phyloP scores from a whole-genome alignment of 2,329 filamentous ascomycete genomes.

The Fusarium sp. region DNA sequence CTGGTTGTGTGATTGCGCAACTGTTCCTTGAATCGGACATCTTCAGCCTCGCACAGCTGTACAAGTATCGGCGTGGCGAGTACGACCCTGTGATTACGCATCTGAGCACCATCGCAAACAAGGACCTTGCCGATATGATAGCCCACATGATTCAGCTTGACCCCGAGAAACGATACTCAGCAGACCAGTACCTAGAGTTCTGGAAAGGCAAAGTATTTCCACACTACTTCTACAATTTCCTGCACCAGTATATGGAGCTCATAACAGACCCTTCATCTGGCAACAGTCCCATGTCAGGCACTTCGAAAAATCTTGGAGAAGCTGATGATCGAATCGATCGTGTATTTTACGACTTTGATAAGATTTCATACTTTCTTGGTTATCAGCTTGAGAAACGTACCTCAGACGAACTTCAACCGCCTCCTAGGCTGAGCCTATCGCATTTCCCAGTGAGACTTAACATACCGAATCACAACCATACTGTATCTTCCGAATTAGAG shows the following conservation, averaged over 20 bases:
- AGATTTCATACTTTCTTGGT: slow-evolving; percentile 93
- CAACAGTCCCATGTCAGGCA: slow-evolving; percentile 73
- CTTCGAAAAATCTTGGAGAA: slow-evolving; percentile 77
- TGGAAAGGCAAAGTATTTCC: slow-evolving; percentile 94
- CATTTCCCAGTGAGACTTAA: slow-evolving; percentile 85
- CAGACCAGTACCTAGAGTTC: slow-evolving; percentile 91
- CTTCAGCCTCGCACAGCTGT: slow-evolving; percentile 96
- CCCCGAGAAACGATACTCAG: slow-evolving; percentile 88
- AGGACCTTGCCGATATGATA: slow-evolving; percentile 86
- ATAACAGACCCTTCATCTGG: slow-evolving; percentile 91
- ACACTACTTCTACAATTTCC: slow-evolving; percentile 94
- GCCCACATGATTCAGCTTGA: slow-evolving; percentile 96
- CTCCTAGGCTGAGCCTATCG: slow-evolving; percentile 59
- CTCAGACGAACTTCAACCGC: slow-evolving; percentile 38
- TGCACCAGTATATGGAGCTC: slow-evolving; percentile 97
- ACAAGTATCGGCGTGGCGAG: slow-evolving; percentile 90
- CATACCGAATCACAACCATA: slow-evolving; percentile 84
- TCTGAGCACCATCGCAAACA: slow-evolving; percentile 85
- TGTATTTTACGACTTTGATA: slow-evolving; percentile 94
- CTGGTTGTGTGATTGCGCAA: slow-evolving; percentile 95
- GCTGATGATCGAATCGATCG: slow-evolving; percentile 93
- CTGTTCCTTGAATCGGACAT: slow-evolving; percentile 94
- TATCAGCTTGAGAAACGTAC: slow-evolving; percentile 64
- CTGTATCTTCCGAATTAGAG: slow-evolving; percentile 66
- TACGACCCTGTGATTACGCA: slow-evolving; percentile 87